Evolutionary conservation across 2,329 filamentous ascomycete genomes (phyloP), one percentile per base, ranked within the genome.

Genomic region (Harringtonia lauricola): DNA sequence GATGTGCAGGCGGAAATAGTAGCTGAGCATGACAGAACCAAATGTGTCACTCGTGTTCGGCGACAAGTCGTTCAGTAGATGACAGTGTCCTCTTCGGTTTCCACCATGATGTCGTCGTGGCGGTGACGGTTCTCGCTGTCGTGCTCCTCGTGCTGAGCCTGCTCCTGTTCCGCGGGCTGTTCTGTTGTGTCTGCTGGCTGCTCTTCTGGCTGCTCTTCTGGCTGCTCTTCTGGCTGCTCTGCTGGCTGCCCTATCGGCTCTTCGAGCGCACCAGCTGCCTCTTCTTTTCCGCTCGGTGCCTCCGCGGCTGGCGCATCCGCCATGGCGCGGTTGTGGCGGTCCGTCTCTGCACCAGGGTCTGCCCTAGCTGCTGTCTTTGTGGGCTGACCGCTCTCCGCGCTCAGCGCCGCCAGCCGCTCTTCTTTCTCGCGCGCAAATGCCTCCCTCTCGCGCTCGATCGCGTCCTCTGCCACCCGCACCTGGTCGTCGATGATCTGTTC

Each of bases 41-140:
- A n/a, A n/a, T n/a, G n/a, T n/a, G n/a, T n/a, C n/a, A n/a, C n/a
- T n/a, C 24, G 24, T 26, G 24, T 7, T 7, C 6, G 24, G 6
- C 24, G n/a, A 35, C 37, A 31, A 30, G 33, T 29, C 17, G 18
- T 24, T 74, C 67, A 95, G 66, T 95, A 95, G 47, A 94, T 90
- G 42, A 95, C 86, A 54, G 83, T 88, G 56, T 95, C 88, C 65
- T 95, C 88, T 47, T 87, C 86, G 43, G 83, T 85, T 60, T 87
- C 84, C 43, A 92, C 79, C 51, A 94, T 72, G 45, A 90, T 81
- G 55, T 89, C 83, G 47, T 83, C 72, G 52, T 73, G 58, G 46
- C 31, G 31, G 8, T 34, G 29, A n/a, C 13, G 3, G 10, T 45
- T 19, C 7, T 47, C 26, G 13, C 19, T 68, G 45, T 66, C 62